A percentile compares a stretch with the other conserved stretches of the same genome.
Evolutionary conservation across 352 stramenopile genomes (phyloP).

Genomic region (Globisporangium paddicum): DNA sequence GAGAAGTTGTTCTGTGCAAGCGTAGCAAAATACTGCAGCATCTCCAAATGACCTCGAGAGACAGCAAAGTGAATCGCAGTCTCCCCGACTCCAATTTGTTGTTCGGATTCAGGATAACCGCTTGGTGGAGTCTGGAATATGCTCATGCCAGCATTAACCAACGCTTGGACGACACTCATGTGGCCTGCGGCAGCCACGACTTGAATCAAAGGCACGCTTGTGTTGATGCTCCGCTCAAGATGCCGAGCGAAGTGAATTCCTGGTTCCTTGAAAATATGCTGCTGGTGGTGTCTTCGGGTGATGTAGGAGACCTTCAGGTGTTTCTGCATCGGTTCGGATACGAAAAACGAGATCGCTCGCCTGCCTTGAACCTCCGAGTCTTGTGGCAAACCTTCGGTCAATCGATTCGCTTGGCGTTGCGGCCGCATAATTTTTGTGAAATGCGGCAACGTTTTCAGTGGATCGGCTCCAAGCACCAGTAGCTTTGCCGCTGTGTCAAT

Average conservation of each 20-base stretch:
- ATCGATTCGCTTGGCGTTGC: background rate
- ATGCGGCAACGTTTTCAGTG: slow-evolving; percentile 39
- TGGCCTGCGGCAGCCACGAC: slow-evolving; percentile 33
- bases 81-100: slow-evolving; percentile 15
- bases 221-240: slow-evolving; percentile 43
- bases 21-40: slow-evolving; percentile 34
- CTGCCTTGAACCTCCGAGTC: background rate
- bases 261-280: background rate
- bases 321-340: slow-evolving; percentile 23
- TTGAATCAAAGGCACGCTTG: slow-evolving; percentile 32
- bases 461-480: slow-evolving; percentile 45
- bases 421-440: slow-evolving; percentile 13
- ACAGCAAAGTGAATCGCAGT: slow-evolving; percentile 51
- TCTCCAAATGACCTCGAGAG: slow-evolving; percentile 34
- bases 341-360: slow-evolving; percentile 8
- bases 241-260: slow-evolving; percentile 33
- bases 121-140: slow-evolving; percentile 19
- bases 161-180: slow-evolving; percentile 22
- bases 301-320: slow-evolving; percentile 12
- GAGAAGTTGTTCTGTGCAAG: slow-evolving; percentile 44
- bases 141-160: slow-evolving; percentile 43
- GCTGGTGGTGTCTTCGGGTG: background rate
- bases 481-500: slow-evolving; percentile 48
- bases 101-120: background rate
- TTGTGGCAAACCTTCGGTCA: background rate